Evolutionary conservation across 1,139 yeast genomes (phyloP).

Genomic region (Hanseniaspora sp.): DNA sequence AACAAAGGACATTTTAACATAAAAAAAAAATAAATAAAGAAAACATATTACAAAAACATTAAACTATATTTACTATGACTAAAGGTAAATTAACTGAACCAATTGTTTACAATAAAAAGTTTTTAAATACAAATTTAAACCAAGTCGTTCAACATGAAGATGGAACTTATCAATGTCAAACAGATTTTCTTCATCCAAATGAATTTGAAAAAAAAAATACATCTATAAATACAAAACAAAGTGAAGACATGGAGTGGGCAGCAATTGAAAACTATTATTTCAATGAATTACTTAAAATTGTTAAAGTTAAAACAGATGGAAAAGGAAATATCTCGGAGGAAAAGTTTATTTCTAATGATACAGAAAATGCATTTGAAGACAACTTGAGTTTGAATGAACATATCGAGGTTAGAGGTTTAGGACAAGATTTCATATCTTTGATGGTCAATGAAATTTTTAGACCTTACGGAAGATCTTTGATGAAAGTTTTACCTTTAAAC

Average conservation of each 20-base stretch:
- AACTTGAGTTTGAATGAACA: neutral
- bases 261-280: conserved; percentile 4
- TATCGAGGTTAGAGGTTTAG: conserved; percentile 27
- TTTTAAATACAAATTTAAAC: neutral
- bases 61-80: neutral
- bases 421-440: conserved; percentile 46
- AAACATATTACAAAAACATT: conserved; percentile 26
- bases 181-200: conserved; percentile 8
- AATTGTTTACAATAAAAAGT: conserved; percentile 1
- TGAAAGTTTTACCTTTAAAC: conserved; percentile 63
- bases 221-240: neutral
- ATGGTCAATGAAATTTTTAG: conserved; percentile 52
- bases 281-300: neutral
- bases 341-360: neutral
- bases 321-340: neutral
- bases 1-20: neutral
- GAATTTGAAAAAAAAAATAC: conserved; percentile 1
- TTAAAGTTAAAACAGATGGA: neutral
- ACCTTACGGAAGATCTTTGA: conserved; percentile 35
- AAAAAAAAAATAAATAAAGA: neutral
- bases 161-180: conserved; percentile 3
- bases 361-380: neutral
- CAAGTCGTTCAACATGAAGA: conserved; percentile 1
- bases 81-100: conserved; percentile 16
- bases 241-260: conserved; percentile 1